Percentiles rank a stretch among this genome's conserved stretches.
Conservation (phyloP, 257 asterid species). For the Gardenia jasminoides region DNA sequence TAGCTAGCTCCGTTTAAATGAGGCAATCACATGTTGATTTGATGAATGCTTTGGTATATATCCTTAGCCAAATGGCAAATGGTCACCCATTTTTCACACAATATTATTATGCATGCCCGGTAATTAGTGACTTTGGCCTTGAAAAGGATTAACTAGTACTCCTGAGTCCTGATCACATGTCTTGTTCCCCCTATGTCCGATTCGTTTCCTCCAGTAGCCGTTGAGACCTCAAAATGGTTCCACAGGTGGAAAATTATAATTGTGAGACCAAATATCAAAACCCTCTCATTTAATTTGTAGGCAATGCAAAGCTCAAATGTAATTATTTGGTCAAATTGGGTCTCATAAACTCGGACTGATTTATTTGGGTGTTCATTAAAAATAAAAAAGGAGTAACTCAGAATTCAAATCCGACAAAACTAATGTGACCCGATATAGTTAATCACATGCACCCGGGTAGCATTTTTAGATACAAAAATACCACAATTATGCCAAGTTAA, state of each 20-base stretch:
- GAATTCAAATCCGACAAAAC: too few relatives aligned
- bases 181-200: conserved; percentile 30
- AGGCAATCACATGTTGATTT: conserved; percentile 26
- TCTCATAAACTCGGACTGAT: too few relatives aligned
- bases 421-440: too few relatives aligned
- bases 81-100: neutral
- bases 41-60: neutral
- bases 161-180: conserved; percentile 35
- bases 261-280: neutral
- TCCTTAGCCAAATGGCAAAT: neutral
- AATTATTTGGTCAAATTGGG: too few relatives aligned
- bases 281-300: too few relatives aligned
- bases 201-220: neutral
- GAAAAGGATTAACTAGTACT: conserved; percentile 7
- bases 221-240: neutral
- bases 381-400: too few relatives aligned
- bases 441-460: too few relatives aligned
- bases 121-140: neutral
- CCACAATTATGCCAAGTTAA: neutral
- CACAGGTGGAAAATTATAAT: neutral
- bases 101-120: neutral
- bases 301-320: too few relatives aligned
- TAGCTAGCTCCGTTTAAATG: conserved; percentile 35
- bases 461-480: neutral
- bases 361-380: too few relatives aligned